phyloP scores from a whole-genome alignment of 2,329 filamentous ascomycete species.

The Aspergillus chevalieri region DNA sequence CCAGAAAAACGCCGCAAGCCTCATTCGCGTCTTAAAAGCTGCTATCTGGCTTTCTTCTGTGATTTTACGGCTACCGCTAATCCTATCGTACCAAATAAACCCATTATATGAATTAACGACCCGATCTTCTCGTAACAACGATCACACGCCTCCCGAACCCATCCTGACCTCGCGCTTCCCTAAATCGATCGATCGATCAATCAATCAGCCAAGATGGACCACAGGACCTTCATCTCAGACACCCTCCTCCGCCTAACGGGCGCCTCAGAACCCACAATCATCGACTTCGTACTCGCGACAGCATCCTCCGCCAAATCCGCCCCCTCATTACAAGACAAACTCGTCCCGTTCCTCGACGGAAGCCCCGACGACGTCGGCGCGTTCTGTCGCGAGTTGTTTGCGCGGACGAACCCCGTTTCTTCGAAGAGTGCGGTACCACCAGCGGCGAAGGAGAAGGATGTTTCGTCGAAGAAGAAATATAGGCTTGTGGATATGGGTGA shows the following conservation, averaged over 20 bases:
- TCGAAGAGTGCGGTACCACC: background rate
- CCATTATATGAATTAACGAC: background rate
- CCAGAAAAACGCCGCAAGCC: background rate
- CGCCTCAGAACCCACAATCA: slow-evolving; percentile 50
- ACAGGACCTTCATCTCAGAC: slow-evolving; percentile 43
- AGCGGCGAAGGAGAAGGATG: slow-evolving; percentile 16
- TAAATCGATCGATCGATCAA: background rate
- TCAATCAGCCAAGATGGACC: slow-evolving; percentile 26
- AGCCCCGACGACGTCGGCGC: slow-evolving; percentile 38
- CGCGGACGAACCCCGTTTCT: slow-evolving; percentile 13
- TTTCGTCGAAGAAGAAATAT: slow-evolving; percentile 45
- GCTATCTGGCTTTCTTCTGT: background rate
- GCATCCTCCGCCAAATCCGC: slow-evolving; percentile 46
- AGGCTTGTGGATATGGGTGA: slow-evolving; percentile 51
- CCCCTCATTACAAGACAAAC: slow-evolving; percentile 45
- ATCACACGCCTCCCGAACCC: too few relatives aligned
- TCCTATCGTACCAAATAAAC: too few relatives aligned
- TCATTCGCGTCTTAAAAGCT: background rate
- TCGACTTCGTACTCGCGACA: slow-evolving; percentile 53
- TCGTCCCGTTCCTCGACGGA: slow-evolving; percentile 49
- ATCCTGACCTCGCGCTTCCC: too few relatives aligned
- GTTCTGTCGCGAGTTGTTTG: slow-evolving; percentile 46
- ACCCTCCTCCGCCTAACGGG: slow-evolving; percentile 49
- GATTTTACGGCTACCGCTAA: too few relatives aligned
- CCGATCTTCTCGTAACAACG: background rate